Evolutionary conservation across 2,329 filamentous ascomycete genomes (phyloP).

Genomic region (Thelonectria blattea): DNA sequence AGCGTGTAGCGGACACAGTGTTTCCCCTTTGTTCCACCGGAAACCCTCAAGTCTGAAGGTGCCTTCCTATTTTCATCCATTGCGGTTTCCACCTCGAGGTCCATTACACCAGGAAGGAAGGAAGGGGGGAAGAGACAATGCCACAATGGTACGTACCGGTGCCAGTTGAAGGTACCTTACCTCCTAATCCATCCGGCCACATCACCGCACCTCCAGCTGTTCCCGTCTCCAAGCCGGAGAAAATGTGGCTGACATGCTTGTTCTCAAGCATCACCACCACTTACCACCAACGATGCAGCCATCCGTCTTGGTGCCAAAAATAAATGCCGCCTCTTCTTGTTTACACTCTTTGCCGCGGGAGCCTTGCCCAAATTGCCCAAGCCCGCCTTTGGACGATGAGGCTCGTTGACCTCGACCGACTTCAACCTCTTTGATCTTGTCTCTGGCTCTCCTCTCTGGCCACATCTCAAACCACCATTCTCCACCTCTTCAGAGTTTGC

Average conservation of each 20-base stretch:
- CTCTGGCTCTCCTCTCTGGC: not conserved
- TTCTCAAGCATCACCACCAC: slow-evolving; percentile 2
- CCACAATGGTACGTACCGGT: not conserved
- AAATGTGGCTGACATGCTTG: not conserved
- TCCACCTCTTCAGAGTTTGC: slow-evolving; percentile 18
- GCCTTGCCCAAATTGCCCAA: not conserved
- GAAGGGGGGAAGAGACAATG: not conserved
- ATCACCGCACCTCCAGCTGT: too few relatives aligned
- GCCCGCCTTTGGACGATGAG: not conserved
- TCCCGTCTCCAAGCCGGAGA: not conserved
- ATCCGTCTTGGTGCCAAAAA: not conserved
- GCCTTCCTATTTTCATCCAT: not conserved
- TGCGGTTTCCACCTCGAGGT: not conserved
- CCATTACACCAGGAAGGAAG: not conserved
- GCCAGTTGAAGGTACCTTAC: too few relatives aligned
- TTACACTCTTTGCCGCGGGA: not conserved
- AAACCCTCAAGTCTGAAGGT: not conserved
- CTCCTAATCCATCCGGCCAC: too few relatives aligned
- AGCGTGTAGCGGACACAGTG: slow-evolving; percentile 12
- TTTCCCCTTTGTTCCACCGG: not conserved
- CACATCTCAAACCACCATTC: not conserved
- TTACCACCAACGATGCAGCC: not conserved
- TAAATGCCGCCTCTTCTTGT: not conserved
- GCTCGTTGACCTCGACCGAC: not conserved
- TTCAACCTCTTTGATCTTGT: not conserved